phyloP scores from a whole-genome alignment of 2,329 filamentous ascomycete genomes.

The Hypoxylon sp. region DNA sequence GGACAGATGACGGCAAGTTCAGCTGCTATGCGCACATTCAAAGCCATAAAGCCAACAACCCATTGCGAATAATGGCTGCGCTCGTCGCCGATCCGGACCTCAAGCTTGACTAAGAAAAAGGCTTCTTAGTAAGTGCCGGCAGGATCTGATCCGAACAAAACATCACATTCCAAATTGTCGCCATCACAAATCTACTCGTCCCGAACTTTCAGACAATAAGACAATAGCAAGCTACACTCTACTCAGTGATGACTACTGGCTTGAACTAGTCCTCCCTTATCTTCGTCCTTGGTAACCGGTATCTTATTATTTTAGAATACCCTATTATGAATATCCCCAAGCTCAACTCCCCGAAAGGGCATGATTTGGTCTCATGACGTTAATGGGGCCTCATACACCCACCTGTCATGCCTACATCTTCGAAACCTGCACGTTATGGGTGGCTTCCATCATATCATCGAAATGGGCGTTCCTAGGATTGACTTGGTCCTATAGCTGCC shows the following conservation, averaged over 20 bases:
- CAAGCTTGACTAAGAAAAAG: conserved; percentile 1
- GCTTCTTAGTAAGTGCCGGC: conserved; percentile 1
- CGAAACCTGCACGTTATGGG: background rate
- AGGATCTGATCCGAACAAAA: conserved; percentile 8
- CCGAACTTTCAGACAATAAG: background rate
- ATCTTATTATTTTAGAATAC: background rate
- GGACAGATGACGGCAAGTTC: background rate
- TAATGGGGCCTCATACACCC: background rate
- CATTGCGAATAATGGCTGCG: conserved; percentile 3
- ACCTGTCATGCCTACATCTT: background rate
- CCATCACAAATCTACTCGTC: conserved; percentile 1
- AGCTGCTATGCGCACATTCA: background rate
- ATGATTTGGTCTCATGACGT: background rate
- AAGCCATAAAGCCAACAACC: background rate
- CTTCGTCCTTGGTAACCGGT: background rate
- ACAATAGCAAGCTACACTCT: background rate
- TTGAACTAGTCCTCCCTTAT: background rate
- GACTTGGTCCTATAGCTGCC: background rate
- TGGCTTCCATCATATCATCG: background rate
- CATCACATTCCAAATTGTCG: background rate
- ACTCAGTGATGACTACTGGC: background rate
- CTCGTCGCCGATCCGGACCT: background rate
- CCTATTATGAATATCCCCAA: background rate
- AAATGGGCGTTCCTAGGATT: background rate
- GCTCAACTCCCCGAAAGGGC: background rate